Conservation (phyloP, 345 rosid genomes). For the Excoecaria agallocha region DNA sequence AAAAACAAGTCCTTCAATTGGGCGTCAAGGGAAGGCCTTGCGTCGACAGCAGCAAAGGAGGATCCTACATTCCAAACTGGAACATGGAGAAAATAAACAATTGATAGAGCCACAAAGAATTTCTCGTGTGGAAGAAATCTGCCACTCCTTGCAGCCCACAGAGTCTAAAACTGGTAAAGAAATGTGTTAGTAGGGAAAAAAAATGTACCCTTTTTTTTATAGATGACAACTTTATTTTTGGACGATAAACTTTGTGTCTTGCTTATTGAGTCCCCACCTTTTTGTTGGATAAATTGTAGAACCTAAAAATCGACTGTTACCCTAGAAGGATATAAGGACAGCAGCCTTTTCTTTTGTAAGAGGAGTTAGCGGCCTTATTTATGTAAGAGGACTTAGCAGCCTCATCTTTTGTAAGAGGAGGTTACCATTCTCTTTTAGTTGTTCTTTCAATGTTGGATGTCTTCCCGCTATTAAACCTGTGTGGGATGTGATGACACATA, state of each 20-base stretch:
- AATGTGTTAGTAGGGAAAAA: neutral
- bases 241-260: too few species aligned
- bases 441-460: neutral
- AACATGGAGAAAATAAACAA: conserved; percentile 15
- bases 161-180: conserved; percentile 27
- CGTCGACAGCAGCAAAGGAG: conserved; percentile 72
- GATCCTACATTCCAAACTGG: conserved; percentile 28
- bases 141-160: conserved; percentile 7
- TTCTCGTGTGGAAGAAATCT: neutral
- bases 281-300: too few species aligned
- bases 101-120: conserved; percentile 14
- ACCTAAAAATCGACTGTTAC: too few species aligned
- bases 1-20: conserved; percentile 69
- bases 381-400: too few species aligned
- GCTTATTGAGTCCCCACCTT: too few species aligned
- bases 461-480: too few species aligned
- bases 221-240: neutral
- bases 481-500: too few species aligned
- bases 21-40: conserved; percentile 89
- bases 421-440: neutral
- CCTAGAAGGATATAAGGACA: neutral
- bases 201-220: neutral
- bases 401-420: too few species aligned
- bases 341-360: neutral
- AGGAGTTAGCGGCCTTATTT: too few species aligned